phyloP scores from a whole-genome alignment of 2,329 filamentous ascomycete species.

The Harringtonia lauricola region DNA sequence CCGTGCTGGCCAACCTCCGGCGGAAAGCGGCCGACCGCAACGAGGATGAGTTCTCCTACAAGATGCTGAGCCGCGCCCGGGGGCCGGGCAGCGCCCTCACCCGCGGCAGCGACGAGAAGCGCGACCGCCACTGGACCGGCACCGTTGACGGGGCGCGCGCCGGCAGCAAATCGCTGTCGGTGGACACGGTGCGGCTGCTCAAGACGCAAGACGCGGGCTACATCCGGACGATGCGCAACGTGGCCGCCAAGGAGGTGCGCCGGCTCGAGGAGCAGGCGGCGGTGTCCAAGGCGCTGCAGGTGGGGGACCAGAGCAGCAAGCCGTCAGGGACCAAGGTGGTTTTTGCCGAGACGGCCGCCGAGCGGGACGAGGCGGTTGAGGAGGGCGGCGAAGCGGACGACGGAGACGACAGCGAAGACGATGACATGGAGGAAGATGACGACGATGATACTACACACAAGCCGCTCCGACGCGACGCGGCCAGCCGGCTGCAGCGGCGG shows the following conservation, averaged over 20 bases:
- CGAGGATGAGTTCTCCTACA: slow-evolving; percentile 64
- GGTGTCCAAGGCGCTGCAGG: slow-evolving; percentile 22
- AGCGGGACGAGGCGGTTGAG: slow-evolving; percentile 24
- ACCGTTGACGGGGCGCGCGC: slow-evolving; percentile 47
- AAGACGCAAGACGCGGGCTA: slow-evolving; percentile 62
- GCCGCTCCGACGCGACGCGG: slow-evolving; percentile 21
- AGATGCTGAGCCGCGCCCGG: slow-evolving; percentile 49
- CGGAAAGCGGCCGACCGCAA: slow-evolving; percentile 55
- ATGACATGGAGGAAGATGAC: slow-evolving; percentile 17
- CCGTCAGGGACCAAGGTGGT: slow-evolving; percentile 34
- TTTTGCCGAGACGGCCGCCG: slow-evolving; percentile 31
- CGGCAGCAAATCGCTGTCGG: slow-evolving; percentile 40
- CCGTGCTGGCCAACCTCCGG: slow-evolving; percentile 44
- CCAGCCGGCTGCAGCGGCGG: slow-evolving; percentile 35
- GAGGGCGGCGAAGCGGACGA: slow-evolving; percentile 18
- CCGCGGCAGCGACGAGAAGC: slow-evolving; percentile 22
- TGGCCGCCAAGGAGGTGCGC: slow-evolving; percentile 45
- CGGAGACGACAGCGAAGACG: slow-evolving; percentile 15
- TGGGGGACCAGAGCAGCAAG: slow-evolving; percentile 16
- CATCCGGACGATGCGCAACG: slow-evolving; percentile 49
- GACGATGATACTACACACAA: slow-evolving; percentile 16
- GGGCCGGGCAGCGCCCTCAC: slow-evolving; percentile 40
- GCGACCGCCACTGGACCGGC: slow-evolving; percentile 36
- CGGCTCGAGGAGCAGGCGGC: slow-evolving; percentile 42
- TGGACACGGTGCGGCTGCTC: slow-evolving; percentile 49